Evolutionary conservation across 2,329 filamentous ascomycete genomes (phyloP).

Genomic region (Albifimbria verrucaria): DNA sequence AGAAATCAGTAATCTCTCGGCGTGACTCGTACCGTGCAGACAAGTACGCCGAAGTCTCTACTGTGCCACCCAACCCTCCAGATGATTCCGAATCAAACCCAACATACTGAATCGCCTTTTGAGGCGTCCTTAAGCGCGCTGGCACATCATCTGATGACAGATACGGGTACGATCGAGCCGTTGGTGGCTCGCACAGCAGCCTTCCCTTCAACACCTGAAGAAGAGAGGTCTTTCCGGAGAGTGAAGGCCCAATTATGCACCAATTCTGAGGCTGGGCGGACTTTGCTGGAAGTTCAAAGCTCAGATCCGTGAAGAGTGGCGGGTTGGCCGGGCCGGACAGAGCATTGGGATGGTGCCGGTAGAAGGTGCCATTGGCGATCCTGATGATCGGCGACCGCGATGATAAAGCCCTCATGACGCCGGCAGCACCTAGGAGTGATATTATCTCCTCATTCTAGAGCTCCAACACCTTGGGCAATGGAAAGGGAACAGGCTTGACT

Average conservation of each 20-base stretch:
- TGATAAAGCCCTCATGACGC: conserved; percentile 32
- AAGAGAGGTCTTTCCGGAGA: conserved; percentile 77
- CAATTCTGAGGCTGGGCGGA: conserved; percentile 59
- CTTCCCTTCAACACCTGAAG: conserved; percentile 75
- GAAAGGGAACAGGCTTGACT: neutral
- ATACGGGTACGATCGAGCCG: conserved; percentile 74
- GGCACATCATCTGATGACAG: conserved; percentile 62
- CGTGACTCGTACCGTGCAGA: conserved; percentile 88
- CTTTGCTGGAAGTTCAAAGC: conserved; percentile 64
- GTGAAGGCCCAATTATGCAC: conserved; percentile 79
- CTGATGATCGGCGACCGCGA: conserved; percentile 58
- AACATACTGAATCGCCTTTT: conserved; percentile 78
- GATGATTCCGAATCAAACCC: conserved; percentile 78
- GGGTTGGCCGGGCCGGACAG: conserved; percentile 55
- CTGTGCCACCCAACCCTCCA: conserved; percentile 48
- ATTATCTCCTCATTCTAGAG: neutral
- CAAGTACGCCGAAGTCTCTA: conserved; percentile 72
- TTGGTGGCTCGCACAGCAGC: conserved; percentile 71
- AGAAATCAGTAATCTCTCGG: conserved; percentile 84
- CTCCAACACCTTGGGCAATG: neutral
- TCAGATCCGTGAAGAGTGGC: conserved; percentile 69
- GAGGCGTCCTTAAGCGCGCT: conserved; percentile 53
- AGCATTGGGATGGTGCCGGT: conserved; percentile 66
- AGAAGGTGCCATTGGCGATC: conserved; percentile 80
- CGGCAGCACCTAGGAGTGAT: neutral